Base-by-base conservation (phyloP, 169 alveolate species). In the Plasmodium gaboni region DNA sequence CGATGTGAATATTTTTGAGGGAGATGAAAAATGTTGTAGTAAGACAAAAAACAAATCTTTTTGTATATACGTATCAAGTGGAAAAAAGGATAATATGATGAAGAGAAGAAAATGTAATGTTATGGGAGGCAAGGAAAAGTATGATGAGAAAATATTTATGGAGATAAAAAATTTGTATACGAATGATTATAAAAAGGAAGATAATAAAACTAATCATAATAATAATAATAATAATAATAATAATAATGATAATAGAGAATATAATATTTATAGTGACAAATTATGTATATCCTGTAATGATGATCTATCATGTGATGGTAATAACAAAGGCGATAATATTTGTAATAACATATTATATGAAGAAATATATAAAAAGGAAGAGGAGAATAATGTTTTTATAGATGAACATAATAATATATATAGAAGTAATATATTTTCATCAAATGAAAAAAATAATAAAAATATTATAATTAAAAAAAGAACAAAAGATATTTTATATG, bases 141-240 rank as follows among this genome's bases (percentile, higher is more conserved):
- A 78, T 38, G 38, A 50, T 42, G 28, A 59, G 8, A 44, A 78
- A 9, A 64, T 78, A n/a, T 78, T 78, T 65, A 38, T 2, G 24
- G 67, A 78, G 67, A 48, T 78, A 50, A 78, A 78, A 57, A 70
- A 78, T 51, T 78, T 78, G 50, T 78, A 78, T 59, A 78, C 50
- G 67, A 64, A 50, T 65, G 28, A 50, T 65, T 53, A 78, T 60
- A 22, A 32, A 32, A 32, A 32, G 8, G 44, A 32, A 5, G 46
- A 51, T 32, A 44, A 22, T 24, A 71, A 17, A 17, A 9, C 38
- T 53, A 17, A 59, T 17, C 2, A 55, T 55, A 1, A 53, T 22
- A 0, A 0, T 6, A 51, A 51, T 12, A 51, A 51, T 53, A 12
- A 53, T 12, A 13, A 13, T 12, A 12, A 32, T 32, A 32, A 32